Conservation (phyloP, 345 rosid species). For the Hibiscus trionum region DNA sequence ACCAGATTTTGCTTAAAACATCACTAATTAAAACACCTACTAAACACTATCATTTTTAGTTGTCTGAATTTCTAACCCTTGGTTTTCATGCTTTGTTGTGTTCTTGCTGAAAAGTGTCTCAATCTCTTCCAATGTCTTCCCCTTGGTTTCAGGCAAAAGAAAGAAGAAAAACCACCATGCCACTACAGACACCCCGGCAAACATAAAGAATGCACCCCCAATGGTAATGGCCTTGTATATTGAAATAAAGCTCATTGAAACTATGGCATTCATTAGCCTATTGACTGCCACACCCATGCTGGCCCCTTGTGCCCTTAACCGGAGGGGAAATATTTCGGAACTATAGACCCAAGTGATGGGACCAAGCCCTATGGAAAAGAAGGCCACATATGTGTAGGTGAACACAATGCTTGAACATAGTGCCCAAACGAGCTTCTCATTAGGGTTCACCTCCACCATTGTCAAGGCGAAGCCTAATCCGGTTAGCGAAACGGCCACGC, state of each 20-base stretch:
- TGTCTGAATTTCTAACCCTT: slow-evolving; percentile 12
- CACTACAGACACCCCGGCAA: slow-evolving; percentile 46
- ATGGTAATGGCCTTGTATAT: slow-evolving; percentile 58
- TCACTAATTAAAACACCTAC: not conserved
- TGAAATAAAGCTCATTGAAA: slow-evolving; percentile 82
- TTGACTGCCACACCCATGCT: slow-evolving; percentile 88
- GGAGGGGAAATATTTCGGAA: slow-evolving; percentile 74
- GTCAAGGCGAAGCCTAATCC: slow-evolving; percentile 53
- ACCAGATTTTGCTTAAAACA: not conserved
- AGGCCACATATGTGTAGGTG: slow-evolving; percentile 48
- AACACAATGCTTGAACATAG: slow-evolving; percentile 39
- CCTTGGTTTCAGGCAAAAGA: slow-evolving; percentile 73
- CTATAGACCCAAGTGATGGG: slow-evolving; percentile 94
- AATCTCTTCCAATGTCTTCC: slow-evolving; percentile 75
- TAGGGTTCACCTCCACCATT: slow-evolving; percentile 30
- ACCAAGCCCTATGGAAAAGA: slow-evolving; percentile 57
- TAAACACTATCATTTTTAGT: not conserved
- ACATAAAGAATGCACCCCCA: slow-evolving; percentile 81
- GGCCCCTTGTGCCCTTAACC: slow-evolving; percentile 77
- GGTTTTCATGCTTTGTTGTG: not conserved
- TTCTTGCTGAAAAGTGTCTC: slow-evolving; percentile 52
- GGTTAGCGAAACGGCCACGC: slow-evolving; percentile 38
- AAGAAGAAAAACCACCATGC: slow-evolving; percentile 72
- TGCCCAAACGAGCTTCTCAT: slow-evolving; percentile 45
- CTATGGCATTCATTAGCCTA: slow-evolving; percentile 62